These are phyloP conservation scores for Brasenia schreberi DNA, from an alignment of 164 flowering plant genomes.

Conservation along the genomic window DNA sequence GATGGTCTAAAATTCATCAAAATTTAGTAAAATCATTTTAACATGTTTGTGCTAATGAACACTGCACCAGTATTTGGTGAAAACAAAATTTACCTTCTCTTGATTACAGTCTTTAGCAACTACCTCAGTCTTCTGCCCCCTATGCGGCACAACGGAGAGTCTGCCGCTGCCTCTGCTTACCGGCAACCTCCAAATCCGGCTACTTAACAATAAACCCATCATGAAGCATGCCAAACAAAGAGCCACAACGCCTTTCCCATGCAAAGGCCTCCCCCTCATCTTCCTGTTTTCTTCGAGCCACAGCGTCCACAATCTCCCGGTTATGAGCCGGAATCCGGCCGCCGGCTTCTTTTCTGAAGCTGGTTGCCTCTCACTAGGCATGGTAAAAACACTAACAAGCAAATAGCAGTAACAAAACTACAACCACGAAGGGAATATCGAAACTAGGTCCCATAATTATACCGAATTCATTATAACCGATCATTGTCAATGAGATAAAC, in stretches of 20 bases:
- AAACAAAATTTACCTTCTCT: conserved; percentile 4
- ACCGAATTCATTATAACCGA: too few relatives aligned
- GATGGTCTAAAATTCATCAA: too few relatives aligned
- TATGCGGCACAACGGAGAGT: background rate
- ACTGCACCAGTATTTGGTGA: too few relatives aligned
- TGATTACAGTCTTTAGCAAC: conserved; percentile 14
- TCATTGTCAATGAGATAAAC: too few relatives aligned
- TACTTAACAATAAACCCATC: conserved; percentile 48
- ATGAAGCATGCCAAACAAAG: conserved; percentile 56
- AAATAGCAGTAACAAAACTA: background rate
- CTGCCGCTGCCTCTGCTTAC: background rate
- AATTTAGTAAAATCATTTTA: too few relatives aligned
- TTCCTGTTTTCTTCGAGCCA: conserved; percentile 12
- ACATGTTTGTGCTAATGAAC: too few relatives aligned
- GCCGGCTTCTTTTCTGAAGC: conserved; percentile 13
- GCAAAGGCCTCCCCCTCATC: conserved; percentile 46
- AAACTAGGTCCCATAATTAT: too few relatives aligned
- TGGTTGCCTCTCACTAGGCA: background rate
- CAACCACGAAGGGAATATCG: background rate
- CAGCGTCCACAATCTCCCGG: conserved; percentile 9
- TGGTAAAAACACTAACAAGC: background rate
- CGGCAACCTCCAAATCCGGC: conserved; percentile 18
- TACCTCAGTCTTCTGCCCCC: conserved; percentile 1
- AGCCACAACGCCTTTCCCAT: conserved; percentile 34
- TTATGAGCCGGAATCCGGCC: conserved; percentile 5